Conservation (phyloP, 1,284 basidiomycete species). For the Ustilago loliicola region DNA sequence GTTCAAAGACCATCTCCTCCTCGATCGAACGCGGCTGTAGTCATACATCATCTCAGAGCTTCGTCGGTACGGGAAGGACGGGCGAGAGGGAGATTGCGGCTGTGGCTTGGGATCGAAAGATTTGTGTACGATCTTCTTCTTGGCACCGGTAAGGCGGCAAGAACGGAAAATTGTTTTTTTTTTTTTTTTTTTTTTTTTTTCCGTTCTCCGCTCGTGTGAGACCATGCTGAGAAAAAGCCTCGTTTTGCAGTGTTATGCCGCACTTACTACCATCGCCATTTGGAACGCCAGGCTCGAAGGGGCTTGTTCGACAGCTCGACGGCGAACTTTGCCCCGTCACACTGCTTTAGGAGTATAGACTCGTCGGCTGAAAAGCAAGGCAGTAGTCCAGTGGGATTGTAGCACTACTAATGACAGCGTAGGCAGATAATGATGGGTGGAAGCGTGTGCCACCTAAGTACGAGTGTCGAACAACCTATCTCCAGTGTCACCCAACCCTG, state of each 20-base stretch:
- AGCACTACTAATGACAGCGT: neutral
- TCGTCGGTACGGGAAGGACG: too few relatives aligned
- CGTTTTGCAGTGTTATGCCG: neutral
- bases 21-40: too few relatives aligned
- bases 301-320: neutral
- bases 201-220: neutral
- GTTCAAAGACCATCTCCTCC: neutral
- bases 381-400: neutral
- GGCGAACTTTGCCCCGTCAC: too few relatives aligned
- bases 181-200: too few relatives aligned
- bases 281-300: too few relatives aligned
- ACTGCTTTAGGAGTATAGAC: neutral
- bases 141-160: slow-evolving; percentile 1
- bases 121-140: neutral
- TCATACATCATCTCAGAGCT: too few relatives aligned
- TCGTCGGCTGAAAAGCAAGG: neutral
- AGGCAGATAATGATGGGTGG: neutral
- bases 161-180: neutral
- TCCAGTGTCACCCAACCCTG: slow-evolving; percentile 66
- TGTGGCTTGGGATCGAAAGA: slow-evolving; percentile 3
- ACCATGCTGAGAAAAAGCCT: neutral
- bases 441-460: slow-evolving; percentile 10
- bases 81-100: neutral
- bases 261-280: neutral
- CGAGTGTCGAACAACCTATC: slow-evolving; percentile 60